Base-by-base conservation (phyloP, 257 asterid species). In the Penstemon barbatus region DNA sequence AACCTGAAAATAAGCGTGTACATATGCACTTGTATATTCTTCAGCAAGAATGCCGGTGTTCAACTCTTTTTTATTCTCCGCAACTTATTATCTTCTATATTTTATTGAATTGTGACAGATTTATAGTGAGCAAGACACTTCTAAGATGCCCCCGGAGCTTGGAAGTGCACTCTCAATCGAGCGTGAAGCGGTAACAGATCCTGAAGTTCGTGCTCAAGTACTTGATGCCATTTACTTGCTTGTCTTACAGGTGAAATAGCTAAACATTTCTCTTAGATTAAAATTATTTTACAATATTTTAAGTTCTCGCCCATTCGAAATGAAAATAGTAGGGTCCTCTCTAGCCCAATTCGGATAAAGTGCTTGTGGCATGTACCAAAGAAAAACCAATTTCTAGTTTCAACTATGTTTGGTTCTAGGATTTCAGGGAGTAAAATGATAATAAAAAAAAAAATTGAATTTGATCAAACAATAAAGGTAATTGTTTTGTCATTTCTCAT, bases 141-240 rank as follows among this genome's bases (percentile, higher is more conserved):
- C 89, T 59, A 94, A 94, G 79, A 94, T 94, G 99, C 99, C 99
- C 25, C 95, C 74, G 40, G 99, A 94, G 86, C 96, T 94, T 33
- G 96, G 84, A 8, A 85, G 95, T 80, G 92, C 92, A 25, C 95
- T 94, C 66, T 91, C 97, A 57, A 91, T 94, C 5, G 95, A 94
- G 76, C 96, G 99, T 33, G 97, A 94, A 79, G 77, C 89, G 8
- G 81, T 79, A 73, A 68, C 80, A 6, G 95, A 94, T 69, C 95
- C 99, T 5, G 96, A 87, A 36, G 85, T 94, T 59, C 89, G 91
- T 72, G 77, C 75, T 57, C 96, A 94, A 78, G 83, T 81, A 2
- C 86, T 89, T 38, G 97, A 91, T 77, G 92, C 99, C 56, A 84
- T 91, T 70, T 94, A 94, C 78, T 81, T 91, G 75, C 83, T 94